phyloP scores from a whole-genome alignment of 176 grass and related monocot genomes.

The Calamus simplicifolius region DNA sequence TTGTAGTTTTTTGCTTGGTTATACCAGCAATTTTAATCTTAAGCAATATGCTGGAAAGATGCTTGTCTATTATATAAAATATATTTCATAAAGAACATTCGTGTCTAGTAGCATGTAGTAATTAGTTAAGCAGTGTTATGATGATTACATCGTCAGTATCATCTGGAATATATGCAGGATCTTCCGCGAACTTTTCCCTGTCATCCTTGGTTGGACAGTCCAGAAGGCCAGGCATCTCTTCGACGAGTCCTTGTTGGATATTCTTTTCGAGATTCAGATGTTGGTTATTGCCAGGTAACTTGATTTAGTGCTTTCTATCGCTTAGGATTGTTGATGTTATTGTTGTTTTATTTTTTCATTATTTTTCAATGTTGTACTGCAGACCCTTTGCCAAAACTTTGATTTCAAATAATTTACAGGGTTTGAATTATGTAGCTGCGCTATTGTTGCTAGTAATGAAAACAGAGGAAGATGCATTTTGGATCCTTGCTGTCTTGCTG shows the following conservation, averaged over 20 bases:
- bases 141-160: neutral
- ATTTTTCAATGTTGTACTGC: too few relatives aligned
- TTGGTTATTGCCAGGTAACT: conserved; percentile 95
- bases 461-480: conserved; percentile 93
- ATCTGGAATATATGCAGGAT: conserved; percentile 36
- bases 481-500: conserved; percentile 89
- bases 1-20: too few relatives aligned
- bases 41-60: too few relatives aligned
- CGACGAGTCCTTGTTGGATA: conserved; percentile 86
- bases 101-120: too few relatives aligned
- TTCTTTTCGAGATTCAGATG: conserved; percentile 96
- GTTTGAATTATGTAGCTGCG: conserved; percentile 95
- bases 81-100: too few relatives aligned
- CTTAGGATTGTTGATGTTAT: neutral
- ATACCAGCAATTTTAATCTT: too few relatives aligned
- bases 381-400: too few relatives aligned
- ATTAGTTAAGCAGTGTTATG: too few relatives aligned
- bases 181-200: conserved; percentile 89
- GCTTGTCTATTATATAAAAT: too few relatives aligned
- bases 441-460: conserved; percentile 81
- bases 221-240: conserved; percentile 82
- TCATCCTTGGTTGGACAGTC: conserved; percentile 84
- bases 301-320: too few relatives aligned
- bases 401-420: conserved; percentile 29
- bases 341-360: conserved; percentile 4